phyloP scores from a whole-genome alignment of 75 land plant genomes.

The Cunninghamia lanceolata region DNA sequence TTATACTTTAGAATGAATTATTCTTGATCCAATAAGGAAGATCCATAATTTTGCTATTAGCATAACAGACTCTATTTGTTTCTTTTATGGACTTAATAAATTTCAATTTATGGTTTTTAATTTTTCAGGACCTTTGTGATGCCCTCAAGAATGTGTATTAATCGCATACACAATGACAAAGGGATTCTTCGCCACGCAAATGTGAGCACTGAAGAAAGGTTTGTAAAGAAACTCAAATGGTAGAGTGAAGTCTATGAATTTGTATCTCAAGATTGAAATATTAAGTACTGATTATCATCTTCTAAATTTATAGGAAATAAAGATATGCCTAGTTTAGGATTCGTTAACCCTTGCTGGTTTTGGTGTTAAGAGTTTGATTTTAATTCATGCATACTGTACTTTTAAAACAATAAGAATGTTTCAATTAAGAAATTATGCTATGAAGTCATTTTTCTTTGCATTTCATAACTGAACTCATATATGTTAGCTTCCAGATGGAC shows the following conservation, averaged over 20 bases:
- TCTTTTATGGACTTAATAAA: background rate
- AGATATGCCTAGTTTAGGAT: background rate
- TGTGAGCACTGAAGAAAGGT: constrained; percentile 51
- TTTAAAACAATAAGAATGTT: background rate
- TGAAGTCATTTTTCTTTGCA: background rate
- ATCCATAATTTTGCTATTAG: background rate
- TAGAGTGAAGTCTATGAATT: background rate
- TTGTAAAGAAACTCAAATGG: constrained; percentile 9
- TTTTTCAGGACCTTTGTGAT: constrained; percentile 82
- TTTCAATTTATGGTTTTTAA: constrained; percentile 3
- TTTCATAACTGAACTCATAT: background rate
- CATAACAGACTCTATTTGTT: background rate
- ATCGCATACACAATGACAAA: constrained; percentile 65
- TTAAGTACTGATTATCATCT: background rate
- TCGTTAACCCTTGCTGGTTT: background rate
- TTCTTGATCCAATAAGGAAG: background rate
- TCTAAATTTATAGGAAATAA: background rate
- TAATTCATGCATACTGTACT: background rate
- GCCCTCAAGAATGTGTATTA: constrained; percentile 94
- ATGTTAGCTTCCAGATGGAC: constrained; percentile 57
- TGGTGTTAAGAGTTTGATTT: background rate
- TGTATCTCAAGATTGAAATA: background rate
- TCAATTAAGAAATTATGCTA: background rate
- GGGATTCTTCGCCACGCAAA: constrained; percentile 44
- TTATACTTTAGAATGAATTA: background rate